phyloP scores from a whole-genome alignment of 108 stramenopile species.

The Aurantiochytrium sp. region DNA sequence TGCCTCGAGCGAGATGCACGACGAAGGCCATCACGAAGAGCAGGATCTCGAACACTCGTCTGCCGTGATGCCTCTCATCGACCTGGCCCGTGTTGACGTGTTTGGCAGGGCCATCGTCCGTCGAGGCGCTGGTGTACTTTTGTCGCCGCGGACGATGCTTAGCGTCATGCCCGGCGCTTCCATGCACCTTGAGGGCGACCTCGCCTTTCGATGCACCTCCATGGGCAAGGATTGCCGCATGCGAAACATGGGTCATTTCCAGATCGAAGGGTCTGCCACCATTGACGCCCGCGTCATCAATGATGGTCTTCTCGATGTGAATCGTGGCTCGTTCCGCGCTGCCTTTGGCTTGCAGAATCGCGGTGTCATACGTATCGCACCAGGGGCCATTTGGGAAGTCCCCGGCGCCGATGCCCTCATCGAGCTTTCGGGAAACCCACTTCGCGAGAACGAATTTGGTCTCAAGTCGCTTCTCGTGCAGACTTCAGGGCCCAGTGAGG shows the following conservation, averaged over 20 bases:
- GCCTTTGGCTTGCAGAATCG: not conserved
- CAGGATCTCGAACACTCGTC: constrained; percentile 1
- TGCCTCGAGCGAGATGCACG: not conserved
- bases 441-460: not conserved
- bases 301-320: not conserved
- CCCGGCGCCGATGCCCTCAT: not conserved
- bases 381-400: not conserved
- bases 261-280: not conserved
- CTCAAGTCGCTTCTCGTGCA: not conserved
- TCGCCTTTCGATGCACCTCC: not conserved
- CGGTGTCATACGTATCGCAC: not conserved
- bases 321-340: not conserved
- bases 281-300: not conserved
- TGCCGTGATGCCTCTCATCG: not conserved
- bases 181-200: not conserved
- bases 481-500: not conserved
- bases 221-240: not conserved
- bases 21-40: not conserved
- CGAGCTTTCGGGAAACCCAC: not conserved
- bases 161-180: not conserved
- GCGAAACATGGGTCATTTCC: not conserved
- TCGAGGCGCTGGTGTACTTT: not conserved
- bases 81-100: not conserved
- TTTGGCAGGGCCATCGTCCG: not conserved
- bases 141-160: not conserved